These are phyloP conservation scores for Penicillium simplicissimum DNA, from an alignment of 495 filamentous ascomycete species.

Conservation along the genomic window DNA sequence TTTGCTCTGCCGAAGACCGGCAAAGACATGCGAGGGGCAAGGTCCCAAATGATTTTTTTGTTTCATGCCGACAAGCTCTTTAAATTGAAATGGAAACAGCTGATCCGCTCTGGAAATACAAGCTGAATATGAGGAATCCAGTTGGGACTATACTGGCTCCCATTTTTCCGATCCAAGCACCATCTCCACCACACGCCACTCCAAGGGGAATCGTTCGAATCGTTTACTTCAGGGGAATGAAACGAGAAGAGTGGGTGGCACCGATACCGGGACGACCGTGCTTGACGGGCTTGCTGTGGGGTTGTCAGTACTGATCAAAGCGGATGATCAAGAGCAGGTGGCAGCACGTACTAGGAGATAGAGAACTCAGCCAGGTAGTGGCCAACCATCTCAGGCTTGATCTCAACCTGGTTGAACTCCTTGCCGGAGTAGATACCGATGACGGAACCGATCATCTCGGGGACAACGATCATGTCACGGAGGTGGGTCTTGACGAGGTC, in stretches of 20 bases:
- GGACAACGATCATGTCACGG: constrained; percentile 98
- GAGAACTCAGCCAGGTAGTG: constrained; percentile 99
- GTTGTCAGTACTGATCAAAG: constrained; percentile 34
- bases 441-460: constrained; percentile 97
- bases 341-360: constrained; percentile 88
- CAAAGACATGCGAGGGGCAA: constrained; percentile 16
- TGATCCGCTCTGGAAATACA: constrained; percentile 52
- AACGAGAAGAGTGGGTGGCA: constrained; percentile 99
- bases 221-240: constrained; percentile 98
- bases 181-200: constrained; percentile 45
- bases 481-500: constrained; percentile 99
- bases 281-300: constrained; percentile 94
- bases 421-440: constrained; percentile 99
- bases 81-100: constrained; percentile 52
- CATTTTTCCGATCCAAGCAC: constrained; percentile 44
- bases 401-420: constrained; percentile 99
- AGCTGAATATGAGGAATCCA: constrained; percentile 46
- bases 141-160: constrained; percentile 34
- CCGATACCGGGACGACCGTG: constrained; percentile 99
- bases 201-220: constrained; percentile 45
- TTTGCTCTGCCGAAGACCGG: constrained; percentile 25
- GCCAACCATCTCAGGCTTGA: constrained; percentile 99
- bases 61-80: constrained; percentile 50
- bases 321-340: constrained; percentile 27
- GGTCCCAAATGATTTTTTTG: constrained; percentile 22